Base-by-base conservation (phyloP, 2,329 filamentous ascomycete genomes). In the Berkeleyomyces rouxiae region DNA sequence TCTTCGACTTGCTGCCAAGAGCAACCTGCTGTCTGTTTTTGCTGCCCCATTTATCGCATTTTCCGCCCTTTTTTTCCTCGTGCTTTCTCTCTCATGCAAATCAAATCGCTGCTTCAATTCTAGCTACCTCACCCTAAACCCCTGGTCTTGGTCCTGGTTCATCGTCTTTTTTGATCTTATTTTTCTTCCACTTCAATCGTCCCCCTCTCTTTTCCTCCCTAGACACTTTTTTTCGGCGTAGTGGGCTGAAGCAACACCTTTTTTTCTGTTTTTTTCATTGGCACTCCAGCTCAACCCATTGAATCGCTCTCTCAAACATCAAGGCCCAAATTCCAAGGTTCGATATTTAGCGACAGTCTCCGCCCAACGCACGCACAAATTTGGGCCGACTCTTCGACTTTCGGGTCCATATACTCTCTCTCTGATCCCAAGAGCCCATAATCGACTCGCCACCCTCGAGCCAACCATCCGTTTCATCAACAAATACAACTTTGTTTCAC, bases 121-220 rank as follows among this genome's bases (percentile, higher is more conserved):
- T 39, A 31, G 51, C 51, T 39, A 36, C 51, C 51, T 55, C 51
- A 39, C 51, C 51, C 23, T 23, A 23, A 23, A 23, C 23, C 23
- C 23, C 23, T 23, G 23, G 23, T 23, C 23, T 23, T 23, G 23
- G 23, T 23, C 33, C 43, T 47, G 11, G 58, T 46, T 31, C 2
- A 49, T 60, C 43, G 31, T 60, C 42, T 59, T 58, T 23, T 61
- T 55, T 60, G 33, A 44, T 49, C 36, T 43, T 47, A 39, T 55
- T 43, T 36, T 57, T 46, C 46, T 42, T 43, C 61, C 58, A 7
- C 58, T 47, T 55, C 57, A 40, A 37, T 36, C 37, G 9, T 55
- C n/a, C 51, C 51, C 51, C 51, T 55, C 51, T 55, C 51, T 46
- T 55, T 55, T 37, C 7, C 51, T 55, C 33, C 51, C 51, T 55